A percentile compares a stretch with the other conserved stretches of the same genome.
Evolutionary conservation across 768 basidiomycete genomes (phyloP).

Genomic region (Lactarius trivialis): DNA sequence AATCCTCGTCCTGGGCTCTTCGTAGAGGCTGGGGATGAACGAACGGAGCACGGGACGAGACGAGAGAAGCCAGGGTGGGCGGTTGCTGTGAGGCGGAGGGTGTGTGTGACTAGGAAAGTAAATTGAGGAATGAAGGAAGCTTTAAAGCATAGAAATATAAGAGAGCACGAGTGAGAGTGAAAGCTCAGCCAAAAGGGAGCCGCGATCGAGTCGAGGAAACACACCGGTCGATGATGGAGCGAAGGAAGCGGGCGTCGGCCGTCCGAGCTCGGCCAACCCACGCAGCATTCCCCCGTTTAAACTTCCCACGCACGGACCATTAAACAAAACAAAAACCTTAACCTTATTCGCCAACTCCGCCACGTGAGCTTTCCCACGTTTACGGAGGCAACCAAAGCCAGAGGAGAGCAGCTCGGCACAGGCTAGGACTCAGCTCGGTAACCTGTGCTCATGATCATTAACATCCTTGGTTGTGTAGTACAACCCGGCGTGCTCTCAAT

Average conservation of each 20-base stretch:
- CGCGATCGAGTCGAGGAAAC: slow-evolving; percentile 25
- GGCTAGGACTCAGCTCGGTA: background rate
- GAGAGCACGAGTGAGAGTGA: slow-evolving; percentile 29
- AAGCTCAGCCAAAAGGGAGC: slow-evolving; percentile 34
- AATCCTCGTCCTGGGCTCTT: slow-evolving; percentile 57
- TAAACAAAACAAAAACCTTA: slow-evolving; percentile 24
- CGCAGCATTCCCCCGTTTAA: slow-evolving; percentile 20
- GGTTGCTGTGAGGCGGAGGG: slow-evolving; percentile 23
- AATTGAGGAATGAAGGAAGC: background rate
- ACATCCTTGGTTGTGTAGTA: slow-evolving; percentile 3
- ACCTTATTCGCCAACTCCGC: slow-evolving; percentile 11
- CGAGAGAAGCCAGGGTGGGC: slow-evolving; percentile 32
- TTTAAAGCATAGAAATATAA: slow-evolving; percentile 25
- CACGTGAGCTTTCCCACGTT: slow-evolving; percentile 19
- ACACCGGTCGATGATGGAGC: slow-evolving; percentile 25
- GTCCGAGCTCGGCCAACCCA: slow-evolving; percentile 25
- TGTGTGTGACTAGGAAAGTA: slow-evolving; percentile 23
- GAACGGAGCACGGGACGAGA: slow-evolving; percentile 29
- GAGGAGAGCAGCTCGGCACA: background rate
- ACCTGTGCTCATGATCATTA: background rate
- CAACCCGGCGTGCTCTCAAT: slow-evolving; percentile 8
- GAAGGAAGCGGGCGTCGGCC: slow-evolving; percentile 26
- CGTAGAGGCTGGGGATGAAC: slow-evolving; percentile 27
- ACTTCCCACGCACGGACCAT: slow-evolving; percentile 24
- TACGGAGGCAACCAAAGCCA: background rate